These are phyloP conservation scores for Trametes hirsuta DNA, from an alignment of 1,284 basidiomycete genomes.

Conservation along the genomic window DNA sequence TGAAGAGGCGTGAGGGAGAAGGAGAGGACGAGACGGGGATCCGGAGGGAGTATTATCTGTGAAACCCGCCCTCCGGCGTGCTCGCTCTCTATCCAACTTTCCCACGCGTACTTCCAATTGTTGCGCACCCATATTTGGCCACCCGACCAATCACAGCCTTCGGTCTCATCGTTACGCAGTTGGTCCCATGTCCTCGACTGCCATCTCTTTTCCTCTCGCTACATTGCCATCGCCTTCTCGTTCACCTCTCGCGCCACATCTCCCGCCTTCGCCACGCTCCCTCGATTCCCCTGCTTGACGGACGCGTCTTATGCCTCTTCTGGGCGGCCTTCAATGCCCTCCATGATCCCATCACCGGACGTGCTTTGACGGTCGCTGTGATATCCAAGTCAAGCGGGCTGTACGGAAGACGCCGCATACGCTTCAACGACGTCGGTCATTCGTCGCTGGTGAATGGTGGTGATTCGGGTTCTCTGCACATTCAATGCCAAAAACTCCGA, in stretches of 20 bases:
- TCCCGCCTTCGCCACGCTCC: neutral
- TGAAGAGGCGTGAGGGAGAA: slow-evolving; percentile 36
- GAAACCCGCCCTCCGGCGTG: slow-evolving; percentile 15
- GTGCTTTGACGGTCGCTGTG: slow-evolving; percentile 7
- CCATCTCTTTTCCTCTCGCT: slow-evolving; percentile 1
- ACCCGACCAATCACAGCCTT: slow-evolving; percentile 16
- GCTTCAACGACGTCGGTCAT: no score
- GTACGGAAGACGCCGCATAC: neutral
- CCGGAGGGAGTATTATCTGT: slow-evolving; percentile 27
- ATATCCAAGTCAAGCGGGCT: neutral
- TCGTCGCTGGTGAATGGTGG: no score
- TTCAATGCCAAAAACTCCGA: slow-evolving; percentile 6
- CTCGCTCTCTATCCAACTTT: slow-evolving; percentile 13
- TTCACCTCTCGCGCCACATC: neutral
- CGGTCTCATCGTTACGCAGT: slow-evolving; percentile 10
- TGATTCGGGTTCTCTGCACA: slow-evolving; percentile 5
- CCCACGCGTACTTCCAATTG: slow-evolving; percentile 27
- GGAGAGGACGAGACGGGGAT: slow-evolving; percentile 25
- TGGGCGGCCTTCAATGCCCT: neutral
- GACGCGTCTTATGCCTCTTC: neutral
- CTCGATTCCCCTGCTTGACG: neutral
- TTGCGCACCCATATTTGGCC: slow-evolving; percentile 18
- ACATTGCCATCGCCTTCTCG: neutral
- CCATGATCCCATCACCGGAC: slow-evolving; percentile 15
- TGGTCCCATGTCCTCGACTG: neutral